Percentiles rank a stretch among this genome's conserved stretches.
Evolutionary conservation across 202 grass and related monocot species (phyloP).

Genomic region (Schoenoplectus triqueter): DNA sequence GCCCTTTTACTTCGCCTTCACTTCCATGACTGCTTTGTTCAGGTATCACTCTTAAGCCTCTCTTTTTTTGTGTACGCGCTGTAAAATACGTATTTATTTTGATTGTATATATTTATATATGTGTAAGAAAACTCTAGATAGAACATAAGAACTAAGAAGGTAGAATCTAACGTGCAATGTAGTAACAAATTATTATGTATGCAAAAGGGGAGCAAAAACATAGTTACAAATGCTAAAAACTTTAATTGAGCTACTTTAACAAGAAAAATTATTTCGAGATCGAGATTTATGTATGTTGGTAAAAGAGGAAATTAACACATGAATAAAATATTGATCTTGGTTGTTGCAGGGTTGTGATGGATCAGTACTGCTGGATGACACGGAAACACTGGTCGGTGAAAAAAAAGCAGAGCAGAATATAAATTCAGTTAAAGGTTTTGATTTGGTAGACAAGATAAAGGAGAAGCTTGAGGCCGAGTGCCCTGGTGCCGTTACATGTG

Average conservation of each 20-base stretch:
- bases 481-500: slow-evolving; percentile 70
- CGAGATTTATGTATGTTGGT: background rate
- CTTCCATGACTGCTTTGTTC: slow-evolving; percentile 89
- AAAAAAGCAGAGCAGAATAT: slow-evolving; percentile 77
- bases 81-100: background rate
- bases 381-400: slow-evolving; percentile 60
- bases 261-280: background rate
- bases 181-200: background rate
- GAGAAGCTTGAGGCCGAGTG: slow-evolving; percentile 79
- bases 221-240: background rate
- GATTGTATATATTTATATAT: background rate
- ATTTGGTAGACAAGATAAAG: slow-evolving; percentile 82
- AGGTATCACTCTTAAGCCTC: slow-evolving; percentile 41
- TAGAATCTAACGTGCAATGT: background rate
- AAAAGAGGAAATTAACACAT: background rate
- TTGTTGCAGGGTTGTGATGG: slow-evolving; percentile 79
- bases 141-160: background rate
- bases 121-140: background rate
- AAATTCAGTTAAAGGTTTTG: slow-evolving; percentile 79
- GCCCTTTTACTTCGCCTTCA: slow-evolving; percentile 79
- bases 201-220: background rate
- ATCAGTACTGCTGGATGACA: slow-evolving; percentile 86
- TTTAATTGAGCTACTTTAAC: background rate
- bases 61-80: background rate
- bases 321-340: background rate